Conservation (phyloP, 1,284 basidiomycete species). For the Trichosporon asahii region DNA sequence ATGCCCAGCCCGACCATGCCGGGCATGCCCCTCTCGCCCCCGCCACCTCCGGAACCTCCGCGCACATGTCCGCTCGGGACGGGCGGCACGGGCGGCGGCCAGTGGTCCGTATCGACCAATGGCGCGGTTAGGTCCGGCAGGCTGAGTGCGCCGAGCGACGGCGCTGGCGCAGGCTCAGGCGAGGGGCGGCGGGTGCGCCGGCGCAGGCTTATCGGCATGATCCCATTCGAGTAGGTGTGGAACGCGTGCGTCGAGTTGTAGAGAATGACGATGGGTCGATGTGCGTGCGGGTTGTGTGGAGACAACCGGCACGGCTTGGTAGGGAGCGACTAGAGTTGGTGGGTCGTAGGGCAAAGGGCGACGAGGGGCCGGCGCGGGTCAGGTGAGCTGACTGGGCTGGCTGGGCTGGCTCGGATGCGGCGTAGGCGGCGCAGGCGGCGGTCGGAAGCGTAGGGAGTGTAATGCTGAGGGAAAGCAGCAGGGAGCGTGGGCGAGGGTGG, state of each 20-base stretch:
- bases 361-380: no score
- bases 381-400: no score
- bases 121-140: slow-evolving; percentile 41
- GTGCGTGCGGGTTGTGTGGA: background rate
- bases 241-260: background rate
- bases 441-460: no score
- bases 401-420: background rate
- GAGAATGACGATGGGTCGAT: background rate
- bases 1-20: background rate
- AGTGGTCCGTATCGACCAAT: slow-evolving; percentile 33
- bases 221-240: background rate
- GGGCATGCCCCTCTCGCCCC: background rate
- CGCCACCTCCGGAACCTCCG: background rate
- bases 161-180: slow-evolving; percentile 14
- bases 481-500: no score
- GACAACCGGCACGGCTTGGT: background rate
- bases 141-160: slow-evolving; percentile 33
- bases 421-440: no score
- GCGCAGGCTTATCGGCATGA: slow-evolving; percentile 24
- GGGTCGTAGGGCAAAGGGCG: no score
- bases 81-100: slow-evolving; percentile 31
- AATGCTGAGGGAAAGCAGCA: no score
- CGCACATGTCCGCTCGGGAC: slow-evolving; percentile 20
- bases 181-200: slow-evolving; percentile 16
- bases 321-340: background rate